A percentile compares a stretch with the other conserved stretches of the same genome.
Evolutionary conservation across 2,329 filamentous ascomycete genomes (phyloP).

Genomic region (Xylariaceae sp.): DNA sequence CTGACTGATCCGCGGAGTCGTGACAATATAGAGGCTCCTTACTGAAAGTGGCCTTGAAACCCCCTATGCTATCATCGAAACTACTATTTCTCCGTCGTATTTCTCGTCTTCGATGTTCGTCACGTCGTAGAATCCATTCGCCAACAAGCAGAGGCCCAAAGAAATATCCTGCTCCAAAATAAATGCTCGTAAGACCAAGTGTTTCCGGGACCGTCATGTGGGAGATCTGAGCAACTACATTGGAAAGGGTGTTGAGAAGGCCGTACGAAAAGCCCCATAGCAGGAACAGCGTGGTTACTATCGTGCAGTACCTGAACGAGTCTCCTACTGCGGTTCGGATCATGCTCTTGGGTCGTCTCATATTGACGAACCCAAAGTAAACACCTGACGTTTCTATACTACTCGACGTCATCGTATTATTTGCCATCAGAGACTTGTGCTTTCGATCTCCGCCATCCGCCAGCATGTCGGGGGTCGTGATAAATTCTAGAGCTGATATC

Average conservation of each 20-base stretch:
- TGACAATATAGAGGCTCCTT: not conserved
- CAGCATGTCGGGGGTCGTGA: constrained; percentile 39
- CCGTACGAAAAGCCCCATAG: constrained; percentile 91
- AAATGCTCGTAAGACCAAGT: constrained; percentile 62
- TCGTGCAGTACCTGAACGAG: constrained; percentile 64
- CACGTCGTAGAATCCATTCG: constrained; percentile 63
- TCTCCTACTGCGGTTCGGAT: constrained; percentile 58
- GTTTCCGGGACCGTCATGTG: constrained; percentile 57
- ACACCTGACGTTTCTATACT: constrained; percentile 40
- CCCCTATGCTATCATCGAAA: constrained; percentile 45
- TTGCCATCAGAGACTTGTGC: constrained; percentile 30
- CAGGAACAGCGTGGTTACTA: constrained; percentile 78
- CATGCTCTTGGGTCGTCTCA: constrained; percentile 64
- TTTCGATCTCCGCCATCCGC: constrained; percentile 19
- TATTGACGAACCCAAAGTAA: constrained; percentile 75
- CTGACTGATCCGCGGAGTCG: not conserved
- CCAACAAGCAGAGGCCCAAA: constrained; percentile 65
- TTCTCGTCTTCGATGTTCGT: constrained; percentile 51
- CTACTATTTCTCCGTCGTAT: constrained; percentile 34
- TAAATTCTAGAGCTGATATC: constrained; percentile 41
- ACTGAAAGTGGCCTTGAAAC: constrained; percentile 74
- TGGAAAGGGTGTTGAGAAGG: constrained; percentile 75
- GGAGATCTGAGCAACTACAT: constrained; percentile 58
- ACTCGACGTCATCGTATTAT: constrained; percentile 32
- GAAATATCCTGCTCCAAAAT: constrained; percentile 66